Conservation (phyloP, 169 alveolate genomes). For the Sarcocystis neurona region DNA sequence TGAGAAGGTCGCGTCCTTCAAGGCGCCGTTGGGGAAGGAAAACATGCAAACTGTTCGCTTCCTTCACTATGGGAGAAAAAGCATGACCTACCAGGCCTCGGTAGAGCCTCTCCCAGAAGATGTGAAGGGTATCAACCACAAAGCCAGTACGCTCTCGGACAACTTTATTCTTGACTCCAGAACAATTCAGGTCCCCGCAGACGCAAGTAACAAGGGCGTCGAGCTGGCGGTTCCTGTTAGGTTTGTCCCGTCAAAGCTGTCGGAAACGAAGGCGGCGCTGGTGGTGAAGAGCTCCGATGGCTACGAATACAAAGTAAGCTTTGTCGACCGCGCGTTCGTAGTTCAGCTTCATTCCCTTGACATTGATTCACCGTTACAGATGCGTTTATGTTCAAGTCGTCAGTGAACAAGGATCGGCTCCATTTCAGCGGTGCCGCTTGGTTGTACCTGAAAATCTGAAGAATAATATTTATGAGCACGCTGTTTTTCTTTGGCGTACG, state of each 20-base stretch:
- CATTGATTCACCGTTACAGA: too few relatives aligned
- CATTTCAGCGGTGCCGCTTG: too few relatives aligned
- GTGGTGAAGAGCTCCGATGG: slow-evolving; percentile 64
- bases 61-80: slow-evolving; percentile 59
- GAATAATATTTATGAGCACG: too few relatives aligned
- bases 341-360: too few relatives aligned
- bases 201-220: slow-evolving; percentile 42
- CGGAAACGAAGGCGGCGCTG: slow-evolving; percentile 67
- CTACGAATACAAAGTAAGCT: slow-evolving; percentile 63
- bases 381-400: too few relatives aligned
- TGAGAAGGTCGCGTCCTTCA: slow-evolving; percentile 51
- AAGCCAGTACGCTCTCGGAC: slow-evolving; percentile 16
- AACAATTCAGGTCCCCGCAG: slow-evolving; percentile 41
- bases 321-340: too few relatives aligned
- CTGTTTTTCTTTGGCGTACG: too few relatives aligned
- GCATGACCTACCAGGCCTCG: slow-evolving; percentile 38
- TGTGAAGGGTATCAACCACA: not conserved
- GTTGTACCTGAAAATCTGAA: too few relatives aligned
- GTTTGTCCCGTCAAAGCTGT: slow-evolving; percentile 68
- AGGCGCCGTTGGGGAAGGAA: slow-evolving; percentile 65
- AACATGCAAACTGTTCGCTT: slow-evolving; percentile 54
- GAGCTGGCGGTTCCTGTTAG: slow-evolving; percentile 55
- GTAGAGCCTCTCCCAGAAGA: slow-evolving; percentile 48
- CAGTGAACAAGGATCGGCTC: too few relatives aligned
- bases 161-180: slow-evolving; percentile 47